Percentiles rank a stretch among this genome's conserved stretches.
phyloP scores from a whole-genome alignment of 495 filamentous ascomycete species.

The Aspergillus asperescens region DNA sequence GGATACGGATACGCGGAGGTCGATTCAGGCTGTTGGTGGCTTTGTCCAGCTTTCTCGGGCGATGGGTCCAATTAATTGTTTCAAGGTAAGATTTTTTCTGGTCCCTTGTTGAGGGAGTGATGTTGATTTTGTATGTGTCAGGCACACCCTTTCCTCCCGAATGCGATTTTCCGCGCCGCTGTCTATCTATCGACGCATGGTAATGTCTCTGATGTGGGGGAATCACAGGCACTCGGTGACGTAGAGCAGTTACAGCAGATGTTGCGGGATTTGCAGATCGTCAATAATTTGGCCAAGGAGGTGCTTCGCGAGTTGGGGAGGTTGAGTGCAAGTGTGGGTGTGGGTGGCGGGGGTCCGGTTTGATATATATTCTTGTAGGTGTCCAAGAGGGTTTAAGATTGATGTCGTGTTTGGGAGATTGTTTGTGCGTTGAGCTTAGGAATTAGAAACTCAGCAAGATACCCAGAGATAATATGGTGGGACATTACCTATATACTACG shows the following conservation, averaged over 20 bases:
- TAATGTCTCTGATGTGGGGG: background rate
- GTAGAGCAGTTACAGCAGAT: background rate
- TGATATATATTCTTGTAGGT: too few relatives aligned
- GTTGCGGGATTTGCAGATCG: background rate
- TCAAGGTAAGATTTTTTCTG: background rate
- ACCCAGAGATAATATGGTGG: too few relatives aligned
- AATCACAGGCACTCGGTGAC: background rate
- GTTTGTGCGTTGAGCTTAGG: too few relatives aligned
- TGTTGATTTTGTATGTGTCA: background rate
- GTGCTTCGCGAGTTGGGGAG: background rate
- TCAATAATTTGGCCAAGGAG: background rate
- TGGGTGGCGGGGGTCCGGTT: too few relatives aligned
- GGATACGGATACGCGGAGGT: background rate
- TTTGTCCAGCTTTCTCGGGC: background rate
- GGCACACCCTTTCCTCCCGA: conserved; percentile 1
- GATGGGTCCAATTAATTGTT: background rate
- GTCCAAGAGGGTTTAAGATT: too few relatives aligned
- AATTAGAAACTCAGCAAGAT: too few relatives aligned
- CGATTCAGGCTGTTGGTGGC: background rate
- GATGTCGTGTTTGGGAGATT: too few relatives aligned
- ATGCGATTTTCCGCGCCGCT: background rate
- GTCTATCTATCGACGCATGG: background rate
- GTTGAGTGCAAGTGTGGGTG: too few relatives aligned
- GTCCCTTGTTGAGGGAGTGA: background rate
- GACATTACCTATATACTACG: too few relatives aligned